phyloP scores from a whole-genome alignment of 1,139 yeast species.

The Candida pseudoviswanathii region DNA sequence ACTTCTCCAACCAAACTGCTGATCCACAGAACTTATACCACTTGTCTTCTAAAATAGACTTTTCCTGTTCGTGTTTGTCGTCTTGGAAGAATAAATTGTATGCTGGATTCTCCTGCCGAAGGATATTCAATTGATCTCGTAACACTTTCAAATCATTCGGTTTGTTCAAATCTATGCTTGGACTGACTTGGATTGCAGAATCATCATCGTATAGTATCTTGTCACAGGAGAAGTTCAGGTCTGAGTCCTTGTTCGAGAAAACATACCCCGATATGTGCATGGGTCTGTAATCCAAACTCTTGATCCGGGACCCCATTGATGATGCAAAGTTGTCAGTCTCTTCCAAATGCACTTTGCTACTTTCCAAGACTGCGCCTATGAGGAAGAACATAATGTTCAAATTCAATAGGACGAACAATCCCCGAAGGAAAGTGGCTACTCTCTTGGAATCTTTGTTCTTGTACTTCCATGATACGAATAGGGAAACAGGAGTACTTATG shows the following conservation, averaged over 20 bases:
- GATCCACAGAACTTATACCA: constrained; percentile 38
- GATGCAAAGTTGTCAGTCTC: background rate
- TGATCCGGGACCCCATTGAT: background rate
- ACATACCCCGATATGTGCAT: background rate
- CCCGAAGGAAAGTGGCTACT: background rate
- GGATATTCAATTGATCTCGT: constrained; percentile 11
- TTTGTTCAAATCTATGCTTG: constrained; percentile 11
- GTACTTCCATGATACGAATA: background rate
- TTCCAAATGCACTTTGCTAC: background rate
- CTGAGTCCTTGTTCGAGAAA: background rate
- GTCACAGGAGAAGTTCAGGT: background rate
- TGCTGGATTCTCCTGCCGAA: constrained; percentile 3
- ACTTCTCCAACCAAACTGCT: constrained; percentile 36
- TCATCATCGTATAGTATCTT: background rate
- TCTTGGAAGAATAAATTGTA: constrained; percentile 16
- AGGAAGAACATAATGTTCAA: background rate
- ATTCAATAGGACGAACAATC: background rate
- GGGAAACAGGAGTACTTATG: no score
- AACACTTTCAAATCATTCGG: constrained; percentile 11
- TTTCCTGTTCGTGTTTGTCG: constrained; percentile 12
- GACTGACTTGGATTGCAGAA: constrained; percentile 7
- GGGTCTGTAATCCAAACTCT: background rate
- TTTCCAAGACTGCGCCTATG: background rate
- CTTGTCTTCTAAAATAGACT: constrained; percentile 20
- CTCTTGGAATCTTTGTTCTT: background rate